phyloP scores from a whole-genome alignment of 2,329 filamentous ascomycete genomes.

The Corynespora cassiicola region DNA sequence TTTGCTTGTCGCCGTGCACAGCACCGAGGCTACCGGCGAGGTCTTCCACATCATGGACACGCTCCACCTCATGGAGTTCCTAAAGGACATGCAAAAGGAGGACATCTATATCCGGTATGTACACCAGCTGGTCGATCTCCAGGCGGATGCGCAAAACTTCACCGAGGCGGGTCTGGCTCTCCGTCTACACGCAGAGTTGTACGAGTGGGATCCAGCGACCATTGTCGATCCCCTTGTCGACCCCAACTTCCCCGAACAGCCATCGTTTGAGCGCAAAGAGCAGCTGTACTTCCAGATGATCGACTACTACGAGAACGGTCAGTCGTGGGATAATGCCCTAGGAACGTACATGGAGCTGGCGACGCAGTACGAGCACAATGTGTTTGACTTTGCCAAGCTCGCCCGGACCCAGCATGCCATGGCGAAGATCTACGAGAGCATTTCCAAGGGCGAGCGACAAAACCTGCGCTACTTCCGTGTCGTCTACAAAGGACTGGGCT shows the following conservation, averaged over 20 bases:
- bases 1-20: constrained; percentile 87
- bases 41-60: constrained; percentile 86
- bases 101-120: constrained; percentile 97
- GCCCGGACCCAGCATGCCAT: constrained; percentile 89
- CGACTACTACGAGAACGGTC: constrained; percentile 91
- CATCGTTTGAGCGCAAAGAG: constrained; percentile 91
- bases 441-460: constrained; percentile 79
- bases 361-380: constrained; percentile 85
- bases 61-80: constrained; percentile 90
- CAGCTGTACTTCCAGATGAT: constrained; percentile 93
- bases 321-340: constrained; percentile 89
- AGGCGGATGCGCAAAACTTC: constrained; percentile 76
- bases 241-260: constrained; percentile 81
- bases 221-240: constrained; percentile 71
- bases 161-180: constrained; percentile 90
- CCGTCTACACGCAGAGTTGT: constrained; percentile 88
- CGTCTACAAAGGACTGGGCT: constrained; percentile 86
- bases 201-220: constrained; percentile 83
- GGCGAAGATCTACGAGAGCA: constrained; percentile 87
- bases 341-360: constrained; percentile 90
- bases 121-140: constrained; percentile 83
- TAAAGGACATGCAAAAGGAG: constrained; percentile 95
- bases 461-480: constrained; percentile 91
- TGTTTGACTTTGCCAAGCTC: constrained; percentile 91
- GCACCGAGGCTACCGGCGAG: constrained; percentile 74